A percentile compares a stretch with the other conserved stretches of the same genome.
These are phyloP conservation scores for Euphrasia confusa DNA, from an alignment of 257 asterid species.

Conservation along the genomic window DNA sequence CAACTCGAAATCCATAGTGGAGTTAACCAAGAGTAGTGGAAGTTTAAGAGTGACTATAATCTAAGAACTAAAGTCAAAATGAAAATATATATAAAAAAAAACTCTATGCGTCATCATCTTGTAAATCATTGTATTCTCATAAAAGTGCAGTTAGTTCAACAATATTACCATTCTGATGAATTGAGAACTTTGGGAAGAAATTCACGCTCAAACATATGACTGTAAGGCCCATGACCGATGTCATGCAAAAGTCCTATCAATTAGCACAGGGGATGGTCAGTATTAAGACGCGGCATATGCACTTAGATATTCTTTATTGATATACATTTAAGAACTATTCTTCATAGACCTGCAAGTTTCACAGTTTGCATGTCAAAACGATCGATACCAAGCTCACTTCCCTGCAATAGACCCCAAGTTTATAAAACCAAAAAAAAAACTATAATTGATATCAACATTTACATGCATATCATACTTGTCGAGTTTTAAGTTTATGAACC, in stretches of 20 bases:
- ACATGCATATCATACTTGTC: constrained; percentile 48
- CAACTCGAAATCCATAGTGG: background rate
- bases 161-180: constrained; percentile 65
- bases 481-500: constrained; percentile 58
- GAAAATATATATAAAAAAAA: background rate
- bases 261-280: constrained; percentile 22
- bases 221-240: constrained; percentile 95
- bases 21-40: background rate
- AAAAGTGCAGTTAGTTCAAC: constrained; percentile 13
- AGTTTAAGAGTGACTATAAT: background rate
- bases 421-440: background rate
- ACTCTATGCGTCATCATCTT: constrained; percentile 1
- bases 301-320: constrained; percentile 19
- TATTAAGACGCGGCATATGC: constrained; percentile 18
- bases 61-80: background rate
- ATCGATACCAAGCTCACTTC: constrained; percentile 84
- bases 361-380: constrained; percentile 69
- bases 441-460: constrained; percentile 15
- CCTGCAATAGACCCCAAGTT: constrained; percentile 44
- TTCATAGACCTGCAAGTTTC: constrained; percentile 73
- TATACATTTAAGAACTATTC: constrained; percentile 2
- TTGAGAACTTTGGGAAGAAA: constrained; percentile 67
- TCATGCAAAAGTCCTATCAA: constrained; percentile 84
- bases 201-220: constrained; percentile 90
- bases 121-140: constrained; percentile 4